Conservation (phyloP, 176 grass and related monocot genomes). For the Musa schizocarpa region DNA sequence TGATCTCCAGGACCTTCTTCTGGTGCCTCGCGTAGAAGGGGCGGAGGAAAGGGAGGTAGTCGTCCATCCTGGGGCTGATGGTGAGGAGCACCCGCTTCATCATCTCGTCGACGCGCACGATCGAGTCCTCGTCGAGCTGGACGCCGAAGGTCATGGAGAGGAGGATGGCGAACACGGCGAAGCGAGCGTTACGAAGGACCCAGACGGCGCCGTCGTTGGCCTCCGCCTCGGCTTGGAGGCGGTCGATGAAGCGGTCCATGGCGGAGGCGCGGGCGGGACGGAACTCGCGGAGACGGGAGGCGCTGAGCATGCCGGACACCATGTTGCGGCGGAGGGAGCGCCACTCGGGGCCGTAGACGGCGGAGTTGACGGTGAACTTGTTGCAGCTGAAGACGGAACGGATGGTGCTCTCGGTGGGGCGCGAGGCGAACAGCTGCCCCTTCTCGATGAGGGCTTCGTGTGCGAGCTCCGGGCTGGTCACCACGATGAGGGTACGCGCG, state of each 20-base stretch:
- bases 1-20: conserved; percentile 36
- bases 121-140: conserved; percentile 54
- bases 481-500: conserved; percentile 64
- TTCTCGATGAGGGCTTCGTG: conserved; percentile 82
- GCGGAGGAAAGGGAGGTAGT: conserved; percentile 93
- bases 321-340: conserved; percentile 79
- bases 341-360: conserved; percentile 75
- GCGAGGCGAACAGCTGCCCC: conserved; percentile 48
- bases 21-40: conserved; percentile 50
- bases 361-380: conserved; percentile 88
- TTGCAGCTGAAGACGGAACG: conserved; percentile 81
- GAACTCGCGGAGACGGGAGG: conserved; percentile 56
- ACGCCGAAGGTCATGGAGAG: conserved; percentile 87
- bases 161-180: conserved; percentile 82
- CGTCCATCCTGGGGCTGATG: conserved; percentile 53
- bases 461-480: conserved; percentile 65
- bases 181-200: conserved; percentile 93
- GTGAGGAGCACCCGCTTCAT: conserved; percentile 84
- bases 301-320: conserved; percentile 83
- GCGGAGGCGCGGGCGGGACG: conserved; percentile 33
- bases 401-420: conserved; percentile 60
- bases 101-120: conserved; percentile 55
- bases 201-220: conserved; percentile 42
- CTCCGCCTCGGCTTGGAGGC: conserved; percentile 50
- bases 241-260: conserved; percentile 80